Percentiles rank a stretch among this genome's conserved stretches.
These are phyloP conservation scores for Apiospora arundinis DNA, from an alignment of 2,329 filamentous ascomycete species.

Conservation along the genomic window DNA sequence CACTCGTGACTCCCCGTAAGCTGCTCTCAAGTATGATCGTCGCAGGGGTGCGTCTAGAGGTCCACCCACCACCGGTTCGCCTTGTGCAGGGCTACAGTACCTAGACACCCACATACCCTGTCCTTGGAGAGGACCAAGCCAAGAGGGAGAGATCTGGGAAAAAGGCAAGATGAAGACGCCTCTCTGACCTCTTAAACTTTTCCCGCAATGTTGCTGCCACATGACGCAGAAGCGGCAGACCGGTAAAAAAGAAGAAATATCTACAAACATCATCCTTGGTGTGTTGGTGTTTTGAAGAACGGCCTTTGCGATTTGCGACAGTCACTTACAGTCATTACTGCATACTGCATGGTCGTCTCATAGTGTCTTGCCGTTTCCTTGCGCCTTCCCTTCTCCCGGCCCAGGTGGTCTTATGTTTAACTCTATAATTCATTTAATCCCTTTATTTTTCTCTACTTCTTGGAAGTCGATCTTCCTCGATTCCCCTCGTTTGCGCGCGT, in stretches of 20 bases:
- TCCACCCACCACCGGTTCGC: conserved; percentile 6
- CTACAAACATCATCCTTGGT: not conserved
- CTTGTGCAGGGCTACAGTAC: conserved; percentile 5
- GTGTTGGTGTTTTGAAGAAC: conserved; percentile 1
- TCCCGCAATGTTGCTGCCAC: not conserved
- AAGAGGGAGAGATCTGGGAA: not conserved
- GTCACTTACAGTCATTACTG: not conserved
- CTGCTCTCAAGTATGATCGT: conserved; percentile 10
- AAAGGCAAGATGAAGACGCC: not conserved
- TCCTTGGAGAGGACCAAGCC: not conserved
- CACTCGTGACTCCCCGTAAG: not conserved
- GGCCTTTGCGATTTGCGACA: not conserved
- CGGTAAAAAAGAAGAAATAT: not conserved
- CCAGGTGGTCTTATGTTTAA: conserved; percentile 3
- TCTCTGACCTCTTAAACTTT: conserved; percentile 10
- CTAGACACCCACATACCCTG: too few relatives aligned
- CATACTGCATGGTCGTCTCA: conserved; percentile 24
- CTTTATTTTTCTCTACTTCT: conserved; percentile 36
- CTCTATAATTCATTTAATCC: conserved; percentile 17
- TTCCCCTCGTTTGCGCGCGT: conserved; percentile 34
- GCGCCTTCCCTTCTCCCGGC: conserved; percentile 21
- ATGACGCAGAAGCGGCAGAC: conserved; percentile 12
- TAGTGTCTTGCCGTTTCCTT: conserved; percentile 19
- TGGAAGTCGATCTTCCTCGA: conserved; percentile 40
- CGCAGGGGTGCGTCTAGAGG: not conserved